These are phyloP conservation scores for Melanogaster broomeanus DNA, from an alignment of 768 basidiomycete species.

Conservation along the genomic window DNA sequence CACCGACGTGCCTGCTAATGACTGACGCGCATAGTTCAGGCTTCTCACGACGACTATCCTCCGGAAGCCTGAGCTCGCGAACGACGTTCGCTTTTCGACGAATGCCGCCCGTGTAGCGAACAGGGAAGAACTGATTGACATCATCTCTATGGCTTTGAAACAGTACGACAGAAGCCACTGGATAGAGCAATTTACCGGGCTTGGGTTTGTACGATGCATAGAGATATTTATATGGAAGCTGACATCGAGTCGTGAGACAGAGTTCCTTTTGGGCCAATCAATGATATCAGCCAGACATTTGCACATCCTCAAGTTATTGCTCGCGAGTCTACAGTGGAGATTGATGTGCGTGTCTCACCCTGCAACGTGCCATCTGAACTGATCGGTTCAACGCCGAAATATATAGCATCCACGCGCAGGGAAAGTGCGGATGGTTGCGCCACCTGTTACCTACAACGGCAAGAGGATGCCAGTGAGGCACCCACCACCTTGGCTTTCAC, in stretches of 20 bases:
- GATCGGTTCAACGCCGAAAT: slow-evolving; percentile 11
- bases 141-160: slow-evolving; percentile 65
- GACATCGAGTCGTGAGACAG: slow-evolving; percentile 36
- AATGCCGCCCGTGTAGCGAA: slow-evolving; percentile 79
- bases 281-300: slow-evolving; percentile 88
- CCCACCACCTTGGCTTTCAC: slow-evolving; percentile 86
- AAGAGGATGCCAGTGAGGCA: slow-evolving; percentile 69
- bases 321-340: slow-evolving; percentile 70
- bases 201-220: slow-evolving; percentile 57
- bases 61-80: slow-evolving; percentile 55
- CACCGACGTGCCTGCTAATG: slow-evolving; percentile 7
- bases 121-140: slow-evolving; percentile 63
- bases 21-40: slow-evolving; percentile 55
- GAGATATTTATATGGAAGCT: slow-evolving; percentile 7
- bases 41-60: slow-evolving; percentile 67
- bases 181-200: slow-evolving; percentile 72
- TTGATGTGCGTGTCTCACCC: slow-evolving; percentile 59
- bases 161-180: slow-evolving; percentile 67
- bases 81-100: slow-evolving; percentile 65
- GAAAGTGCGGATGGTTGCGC: slow-evolving; percentile 75
- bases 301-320: slow-evolving; percentile 85
- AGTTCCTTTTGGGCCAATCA: slow-evolving; percentile 89
- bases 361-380: slow-evolving; percentile 25
- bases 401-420: slow-evolving; percentile 79
- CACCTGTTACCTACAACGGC: slow-evolving; percentile 83